A percentile compares a stretch with the other conserved stretches of the same genome.
Conservation (phyloP, 192 early-diverging fungal genomes). For the Paraglomus brasilianum region DNA sequence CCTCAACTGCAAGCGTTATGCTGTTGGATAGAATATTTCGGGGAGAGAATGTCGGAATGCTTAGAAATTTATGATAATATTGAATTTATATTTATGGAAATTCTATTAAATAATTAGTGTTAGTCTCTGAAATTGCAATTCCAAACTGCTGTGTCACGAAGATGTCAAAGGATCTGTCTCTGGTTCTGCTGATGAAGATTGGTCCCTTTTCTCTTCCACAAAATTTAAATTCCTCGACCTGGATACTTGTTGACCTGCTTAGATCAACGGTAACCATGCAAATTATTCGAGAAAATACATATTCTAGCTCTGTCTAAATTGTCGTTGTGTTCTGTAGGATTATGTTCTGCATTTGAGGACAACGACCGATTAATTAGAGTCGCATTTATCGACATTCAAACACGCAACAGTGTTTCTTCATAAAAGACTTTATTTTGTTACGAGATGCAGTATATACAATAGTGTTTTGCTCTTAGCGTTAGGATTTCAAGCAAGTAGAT, state of each 20-base stretch:
- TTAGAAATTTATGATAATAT: conserved; percentile 65
- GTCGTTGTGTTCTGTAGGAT: conserved; percentile 47
- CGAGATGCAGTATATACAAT: conserved; percentile 86
- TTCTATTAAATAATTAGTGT: conserved; percentile 87
- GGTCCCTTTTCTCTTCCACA: too few relatives aligned
- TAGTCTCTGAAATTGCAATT: conserved; percentile 92
- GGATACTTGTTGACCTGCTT: conserved; percentile 84
- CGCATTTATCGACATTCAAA: conserved; percentile 90
- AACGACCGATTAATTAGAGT: conserved; percentile 79
- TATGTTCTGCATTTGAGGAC: conserved; percentile 82
- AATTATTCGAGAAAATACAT: conserved; percentile 10
- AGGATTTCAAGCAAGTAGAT: conserved; percentile 77
- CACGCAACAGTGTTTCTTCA: conserved; percentile 77
- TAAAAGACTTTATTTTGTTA: conserved; percentile 87
- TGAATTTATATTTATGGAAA: background rate
- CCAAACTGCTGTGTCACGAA: conserved; percentile 78
- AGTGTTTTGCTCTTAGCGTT: conserved; percentile 88
- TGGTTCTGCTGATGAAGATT: conserved; percentile 84
- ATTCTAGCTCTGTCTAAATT: background rate
- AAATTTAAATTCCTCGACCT: too few relatives aligned
- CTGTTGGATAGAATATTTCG: conserved; percentile 79
- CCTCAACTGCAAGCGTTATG: conserved; percentile 81
- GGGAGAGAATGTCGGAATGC: conserved; percentile 90
- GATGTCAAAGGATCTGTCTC: conserved; percentile 89
- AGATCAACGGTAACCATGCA: conserved; percentile 70